Base-by-base conservation (phyloP, 164 flowering plant species). In the Nymphaea thermarum region DNA sequence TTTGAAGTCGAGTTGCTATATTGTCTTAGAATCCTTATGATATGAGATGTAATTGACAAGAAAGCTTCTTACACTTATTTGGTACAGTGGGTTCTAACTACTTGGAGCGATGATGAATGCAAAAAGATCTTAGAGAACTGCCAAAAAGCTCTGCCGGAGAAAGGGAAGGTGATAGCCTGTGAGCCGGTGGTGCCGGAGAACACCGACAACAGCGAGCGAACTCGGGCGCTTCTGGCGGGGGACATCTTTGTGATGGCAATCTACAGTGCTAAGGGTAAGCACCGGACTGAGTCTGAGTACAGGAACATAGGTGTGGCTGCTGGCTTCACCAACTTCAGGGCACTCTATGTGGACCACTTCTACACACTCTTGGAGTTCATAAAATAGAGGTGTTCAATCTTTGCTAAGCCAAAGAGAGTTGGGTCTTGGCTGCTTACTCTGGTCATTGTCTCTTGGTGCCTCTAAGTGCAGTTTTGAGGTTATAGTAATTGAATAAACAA, bases 81-180 rank as follows among this genome's bases (percentile, higher is more conserved):
- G 43, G 66, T 43, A 63, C 81, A 85, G 96, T 87, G 92, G 90
- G 60, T 89, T 2, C 72, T 89, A 69, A 82, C 89, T 25, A 83
- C 96, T 41, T 87, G 90, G 92, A 85, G 86, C 0, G 91, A 89
- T 43, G 87, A 85, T 3, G 92, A 87, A 67, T 84, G 87, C 83
- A 76, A 74, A 69, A 6, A n/a, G 60, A 83, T 89, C n/a, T 71
- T 87, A 85, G 81, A 80, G 77, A 89, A 85, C 60, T 82, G 92
- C 63, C 82, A 74, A 77, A 72, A 85, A 43, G 80, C 92, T 6
- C 84, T 89, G 3, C 91, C 91, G 0, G 65, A 44, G 11, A 87
- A 85, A 66, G 92, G 96, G 63, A 87, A 87, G 74, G 6, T 89
- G 73, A 85, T 89, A 1, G 96, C 89, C 1, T 89, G 92, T 57